phyloP scores from a whole-genome alignment of 768 basidiomycete genomes.

The Suillus subaureus region DNA sequence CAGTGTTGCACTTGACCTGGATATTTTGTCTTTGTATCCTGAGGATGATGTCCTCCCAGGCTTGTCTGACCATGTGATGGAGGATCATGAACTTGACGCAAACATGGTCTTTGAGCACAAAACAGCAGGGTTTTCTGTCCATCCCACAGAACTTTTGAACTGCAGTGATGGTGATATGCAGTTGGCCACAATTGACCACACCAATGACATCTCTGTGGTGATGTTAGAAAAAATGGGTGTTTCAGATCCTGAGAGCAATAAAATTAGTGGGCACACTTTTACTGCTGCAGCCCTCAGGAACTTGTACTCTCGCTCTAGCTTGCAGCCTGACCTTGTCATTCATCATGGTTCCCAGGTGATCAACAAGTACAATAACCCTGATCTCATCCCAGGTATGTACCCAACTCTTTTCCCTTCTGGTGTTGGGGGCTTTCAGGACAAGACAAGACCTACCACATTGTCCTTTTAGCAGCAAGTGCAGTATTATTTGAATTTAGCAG shows the following conservation, averaged over 20 bases:
- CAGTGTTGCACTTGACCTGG: neutral
- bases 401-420: slow-evolving; percentile 34
- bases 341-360: slow-evolving; percentile 20
- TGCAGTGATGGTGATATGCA: too few species aligned
- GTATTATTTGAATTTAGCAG: slow-evolving; percentile 23
- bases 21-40: slow-evolving; percentile 6
- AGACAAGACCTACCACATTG: slow-evolving; percentile 7
- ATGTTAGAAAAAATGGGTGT: too few species aligned
- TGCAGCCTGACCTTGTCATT: slow-evolving; percentile 24
- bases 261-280: slow-evolving; percentile 18
- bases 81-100: slow-evolving; percentile 15
- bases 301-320: slow-evolving; percentile 8
- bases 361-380: slow-evolving; percentile 32
- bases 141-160: slow-evolving; percentile 16
- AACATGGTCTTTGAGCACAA: slow-evolving; percentile 24
- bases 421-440: slow-evolving; percentile 32
- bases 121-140: slow-evolving; percentile 28
- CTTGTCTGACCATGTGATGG: slow-evolving; percentile 13
- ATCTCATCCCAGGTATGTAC: slow-evolving; percentile 30
- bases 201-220: too few species aligned
- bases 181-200: too few species aligned
- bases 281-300: slow-evolving; percentile 26
- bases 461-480: slow-evolving; percentile 26
- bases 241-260: too few species aligned
- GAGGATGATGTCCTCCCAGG: slow-evolving; percentile 4